These are phyloP conservation scores for Syzygium aromaticum DNA, from an alignment of 345 rosid species.

Conservation along the genomic window DNA sequence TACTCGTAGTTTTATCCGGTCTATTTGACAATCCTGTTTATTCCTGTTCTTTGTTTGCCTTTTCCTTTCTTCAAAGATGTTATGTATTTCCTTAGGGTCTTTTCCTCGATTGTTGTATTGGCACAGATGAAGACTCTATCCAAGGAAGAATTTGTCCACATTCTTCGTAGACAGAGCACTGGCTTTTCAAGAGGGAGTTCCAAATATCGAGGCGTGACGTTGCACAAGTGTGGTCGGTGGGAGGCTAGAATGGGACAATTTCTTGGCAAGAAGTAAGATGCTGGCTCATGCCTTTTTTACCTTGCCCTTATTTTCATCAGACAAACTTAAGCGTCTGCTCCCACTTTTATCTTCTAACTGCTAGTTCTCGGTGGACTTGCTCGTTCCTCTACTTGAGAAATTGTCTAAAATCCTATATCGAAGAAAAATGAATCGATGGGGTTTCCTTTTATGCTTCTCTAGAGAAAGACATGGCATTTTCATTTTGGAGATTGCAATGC, in stretches of 20 bases:
- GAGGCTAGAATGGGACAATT: conserved; percentile 99
- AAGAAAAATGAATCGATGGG: conserved; percentile 25
- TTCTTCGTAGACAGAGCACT: conserved; percentile 91
- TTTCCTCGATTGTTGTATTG: neutral
- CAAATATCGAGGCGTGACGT: conserved; percentile 81
- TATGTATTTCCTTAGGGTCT: neutral
- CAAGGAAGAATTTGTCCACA: conserved; percentile 93
- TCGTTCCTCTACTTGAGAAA: conserved; percentile 14
- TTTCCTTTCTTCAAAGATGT: neutral
- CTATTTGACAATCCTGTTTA: conserved; percentile 3
- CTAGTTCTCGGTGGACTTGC: neutral
- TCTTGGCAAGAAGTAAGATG: conserved; percentile 86
- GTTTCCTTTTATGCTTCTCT: neutral
- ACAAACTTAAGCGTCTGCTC: neutral
- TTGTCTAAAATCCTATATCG: conserved; percentile 19
- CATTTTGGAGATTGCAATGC: conserved; percentile 64
- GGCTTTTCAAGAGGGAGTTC: conserved; percentile 94
- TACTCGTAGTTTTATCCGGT: neutral
- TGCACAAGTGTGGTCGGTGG: conserved; percentile 96
- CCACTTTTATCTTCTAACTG: neutral
- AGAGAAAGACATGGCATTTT: conserved; percentile 10
- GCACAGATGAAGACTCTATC: conserved; percentile 56
- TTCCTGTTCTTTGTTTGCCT: neutral
- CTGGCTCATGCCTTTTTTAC: conserved; percentile 4
- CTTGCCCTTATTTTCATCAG: neutral